A percentile compares a stretch with the other conserved stretches of the same genome.
phyloP scores from a whole-genome alignment of 2,329 filamentous ascomycete species.

The Venturia aucupariae region DNA sequence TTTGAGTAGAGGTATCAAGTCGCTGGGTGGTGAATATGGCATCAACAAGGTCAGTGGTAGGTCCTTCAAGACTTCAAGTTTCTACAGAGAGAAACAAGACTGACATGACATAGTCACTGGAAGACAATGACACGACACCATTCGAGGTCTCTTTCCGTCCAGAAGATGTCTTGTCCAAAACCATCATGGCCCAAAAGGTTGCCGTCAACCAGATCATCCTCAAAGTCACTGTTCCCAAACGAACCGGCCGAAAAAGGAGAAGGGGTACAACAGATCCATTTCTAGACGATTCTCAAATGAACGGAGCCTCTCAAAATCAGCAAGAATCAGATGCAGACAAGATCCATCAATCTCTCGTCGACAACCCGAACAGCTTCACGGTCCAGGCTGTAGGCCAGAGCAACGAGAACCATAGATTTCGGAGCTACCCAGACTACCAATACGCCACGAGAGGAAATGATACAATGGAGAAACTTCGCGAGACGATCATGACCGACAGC shows the following conservation, averaged over 20 bases:
- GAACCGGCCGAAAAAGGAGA: slow-evolving; percentile 80
- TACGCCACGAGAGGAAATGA: slow-evolving; percentile 60
- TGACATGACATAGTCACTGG: slow-evolving; percentile 32
- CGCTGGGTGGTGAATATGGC: slow-evolving; percentile 48
- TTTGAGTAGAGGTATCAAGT: slow-evolving; percentile 53
- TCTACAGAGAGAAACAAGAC: too few species aligned
- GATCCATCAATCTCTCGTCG: slow-evolving; percentile 55
- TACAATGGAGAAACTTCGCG: slow-evolving; percentile 62
- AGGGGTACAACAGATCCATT: slow-evolving; percentile 63
- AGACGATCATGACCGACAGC: slow-evolving; percentile 29
- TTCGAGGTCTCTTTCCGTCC: slow-evolving; percentile 68
- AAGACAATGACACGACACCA: slow-evolving; percentile 35
- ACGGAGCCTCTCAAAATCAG: not conserved
- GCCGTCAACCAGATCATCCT: slow-evolving; percentile 76
- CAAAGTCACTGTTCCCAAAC: slow-evolving; percentile 75
- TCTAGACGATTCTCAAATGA: slow-evolving; percentile 15
- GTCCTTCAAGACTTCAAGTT: too few species aligned
- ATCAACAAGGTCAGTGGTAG: slow-evolving; percentile 42
- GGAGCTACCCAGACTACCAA: slow-evolving; percentile 72
- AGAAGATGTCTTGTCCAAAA: slow-evolving; percentile 68
- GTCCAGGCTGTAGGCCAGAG: slow-evolving; percentile 65
- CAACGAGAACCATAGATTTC: slow-evolving; percentile 75
- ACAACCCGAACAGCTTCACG: slow-evolving; percentile 58
- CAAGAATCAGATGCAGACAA: slow-evolving; percentile 19
- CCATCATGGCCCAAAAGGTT: slow-evolving; percentile 66